Evolutionary conservation across 345 rosid genomes (phyloP).

Genomic region (Iberis pinnata): DNA sequence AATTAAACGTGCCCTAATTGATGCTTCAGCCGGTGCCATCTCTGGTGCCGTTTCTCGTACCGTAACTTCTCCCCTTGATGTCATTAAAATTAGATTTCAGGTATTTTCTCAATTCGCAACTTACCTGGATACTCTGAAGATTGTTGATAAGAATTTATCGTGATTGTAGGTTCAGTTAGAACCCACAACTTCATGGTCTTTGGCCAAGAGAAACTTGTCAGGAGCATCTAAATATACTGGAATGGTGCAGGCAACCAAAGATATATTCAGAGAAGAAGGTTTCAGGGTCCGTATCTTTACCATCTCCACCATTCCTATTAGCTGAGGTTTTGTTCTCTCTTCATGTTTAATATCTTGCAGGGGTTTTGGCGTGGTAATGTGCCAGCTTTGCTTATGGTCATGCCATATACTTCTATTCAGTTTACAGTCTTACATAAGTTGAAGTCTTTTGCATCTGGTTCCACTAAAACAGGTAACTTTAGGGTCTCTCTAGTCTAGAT

Average conservation of each 20-base stretch:
- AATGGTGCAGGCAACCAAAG: constrained; percentile 79
- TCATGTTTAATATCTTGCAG: constrained; percentile 35
- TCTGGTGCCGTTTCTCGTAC: constrained; percentile 82
- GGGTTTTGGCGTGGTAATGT: constrained; percentile 99
- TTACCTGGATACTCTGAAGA: neutral
- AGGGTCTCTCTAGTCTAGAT: neutral
- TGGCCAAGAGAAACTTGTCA: constrained; percentile 39
- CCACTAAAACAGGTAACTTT: constrained; percentile 69
- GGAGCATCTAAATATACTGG: constrained; percentile 82
- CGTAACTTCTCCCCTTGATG: constrained; percentile 95
- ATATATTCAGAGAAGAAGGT: constrained; percentile 91
- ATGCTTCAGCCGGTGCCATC: constrained; percentile 68
- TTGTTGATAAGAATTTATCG: neutral
- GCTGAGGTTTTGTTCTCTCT: neutral
- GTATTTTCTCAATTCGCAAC: constrained; percentile 29
- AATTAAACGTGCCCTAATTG: constrained; percentile 56
- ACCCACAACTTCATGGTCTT: constrained; percentile 76
- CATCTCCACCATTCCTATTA: neutral
- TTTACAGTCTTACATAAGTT: constrained; percentile 75
- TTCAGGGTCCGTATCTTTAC: constrained; percentile 45
- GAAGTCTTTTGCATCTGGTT: constrained; percentile 75
- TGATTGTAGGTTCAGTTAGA: constrained; percentile 81
- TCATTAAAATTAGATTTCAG: constrained; percentile 96
- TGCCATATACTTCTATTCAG: constrained; percentile 97
- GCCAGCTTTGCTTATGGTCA: constrained; percentile 94